Base-by-base conservation (phyloP, 2,329 filamentous ascomycete species). In the Metarhizium robertsii region DNA sequence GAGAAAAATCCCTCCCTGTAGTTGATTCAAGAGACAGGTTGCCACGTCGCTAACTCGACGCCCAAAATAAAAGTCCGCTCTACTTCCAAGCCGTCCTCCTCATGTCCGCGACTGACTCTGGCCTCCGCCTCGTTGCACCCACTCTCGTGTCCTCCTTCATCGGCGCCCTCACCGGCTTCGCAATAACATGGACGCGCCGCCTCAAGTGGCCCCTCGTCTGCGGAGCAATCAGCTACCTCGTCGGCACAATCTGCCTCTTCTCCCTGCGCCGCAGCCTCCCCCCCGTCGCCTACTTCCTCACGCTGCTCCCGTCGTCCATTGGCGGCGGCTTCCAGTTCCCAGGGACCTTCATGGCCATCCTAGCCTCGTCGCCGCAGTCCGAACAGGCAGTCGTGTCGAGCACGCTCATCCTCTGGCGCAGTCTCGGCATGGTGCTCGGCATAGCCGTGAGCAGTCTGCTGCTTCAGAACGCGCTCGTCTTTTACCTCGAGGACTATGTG, bases 21-120 rank as follows among this genome's bases (percentile, higher is more conserved):
- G 25, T 25, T 25, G 25, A 25, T 25, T 25, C 4, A 25, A 4
- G 25, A 25, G 25, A 34, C 32, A 7, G 32, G 10, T 2, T 34
- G 32, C 32, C 32, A 34, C 32, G 38, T 40, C 2, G 8, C 30
- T 46, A 32, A 36, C 51, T 25, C n/a, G 43, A 25, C 16, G 2
- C 16, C 25, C 3, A 25, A 25, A 25, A 25, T 1, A 42, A 32
- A 32, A 83, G 83, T 6, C 88, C 88, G 0, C 74, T 92, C 7
- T 92, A 86, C 73, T 91, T 89, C 71, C 87, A 90, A 66, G 86
- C 84, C 42, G 86, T 90, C 30, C 83, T 88, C 50, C 77, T 87
- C 53, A 83, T 85, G 56, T 79, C 77, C 6, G 84, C 88, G 16
- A 90, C 87, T 0, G 74, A 77, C 29, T 89, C 87, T 0, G 88